Base-by-base conservation (phyloP, 441 rosid genomes). In the Raphanus hybrid region DNA sequence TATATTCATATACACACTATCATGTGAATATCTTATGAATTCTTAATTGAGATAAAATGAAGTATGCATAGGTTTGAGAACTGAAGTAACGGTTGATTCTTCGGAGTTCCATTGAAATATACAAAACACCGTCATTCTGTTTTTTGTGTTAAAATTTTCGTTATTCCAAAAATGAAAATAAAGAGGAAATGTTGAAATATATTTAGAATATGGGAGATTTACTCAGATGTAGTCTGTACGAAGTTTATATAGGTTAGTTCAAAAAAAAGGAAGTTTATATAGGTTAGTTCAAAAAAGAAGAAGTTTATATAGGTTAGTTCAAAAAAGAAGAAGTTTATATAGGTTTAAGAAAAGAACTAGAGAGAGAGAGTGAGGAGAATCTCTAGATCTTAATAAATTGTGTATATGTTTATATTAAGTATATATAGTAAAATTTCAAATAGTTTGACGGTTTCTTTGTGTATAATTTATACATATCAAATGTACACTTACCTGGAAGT, bases 401-500 rank as follows among this genome's bases (percentile, higher is more conserved):
- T 58, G 16, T 48, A 48, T 65, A 8, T 15, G 15, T 12, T 57
- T 57, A 14, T 66, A n/a, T 66, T 23, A 1, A 29, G 65, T 61
- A 61, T 27, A 61, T n/a, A 61, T 41, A 41, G 27, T 37, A 59
- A 27, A 16, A 16, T 26, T 67, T 34, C 6, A 52, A 8, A 52
- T 73, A 67, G 23, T 61, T 59, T 48, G 69, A 77, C 3, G 48
- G 60, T 39, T 11, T 34, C 16, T 52, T 48, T 52, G 8, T 67
- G 32, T 39, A n/a, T 61, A 39, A 15, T 15, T 23, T 59, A 34
- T 48, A 29, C 72, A 64, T 20, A 18, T 85, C 12, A 69, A 70
- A 60, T 78, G 77, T 50, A 60, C 73, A 68, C 3, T 41, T 74
- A 96, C 99, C 99, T 12, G 99, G 99, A 79, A 96, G 99, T 69